Base-by-base conservation (phyloP, 495 filamentous ascomycete species). In the Neurospora sp. region DNA sequence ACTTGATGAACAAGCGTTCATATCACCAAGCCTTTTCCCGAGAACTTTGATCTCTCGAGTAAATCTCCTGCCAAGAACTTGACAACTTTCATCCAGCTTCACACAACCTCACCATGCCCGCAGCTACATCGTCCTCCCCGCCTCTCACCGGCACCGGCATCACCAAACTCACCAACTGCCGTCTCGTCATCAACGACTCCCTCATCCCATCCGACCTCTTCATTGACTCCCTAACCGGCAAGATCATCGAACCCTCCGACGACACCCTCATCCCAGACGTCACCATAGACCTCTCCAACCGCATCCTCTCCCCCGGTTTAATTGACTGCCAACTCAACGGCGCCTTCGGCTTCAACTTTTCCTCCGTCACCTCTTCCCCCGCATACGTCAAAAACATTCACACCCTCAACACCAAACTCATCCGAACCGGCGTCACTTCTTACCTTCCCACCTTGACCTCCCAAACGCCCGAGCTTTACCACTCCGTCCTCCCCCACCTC, bases 241-340 rank as follows among this genome's bases (percentile, higher is more conserved):
- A 92, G 81, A 92, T 96, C 75, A 83, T 96, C 43, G 83, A 86
- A 72, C 90, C 90, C 74, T 92, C 95, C 80, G 86, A 90, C 69
- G 87, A 94, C 80, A 84, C 91, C 59, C 87, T 90, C 71, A 78
- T 82, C n/a, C 88, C 90, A 7, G 87, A 90, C 76, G 73, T 78
- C 70, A 85, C 90, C 70, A 84, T 96, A 76, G 88, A 97, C 76
- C 88, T 96, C 15, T 85, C 88, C n/a, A 91, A 92, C 69, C 90
- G 91, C 74, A 93, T 96, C 76, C 76, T 97, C 31, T 88, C 92
- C 15, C 92, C 93, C 1, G 93, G 93, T 17, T 87, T 96, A 76
- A 93, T 96, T 77, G 93, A 97, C 77, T 89, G 92, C 69, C 93
- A 97, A 78, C 86, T 95, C 66, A 97, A 97, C 77, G 93, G 93